Conservation (phyloP, 768 basidiomycete genomes). For the Leccinum ochraceum region DNA sequence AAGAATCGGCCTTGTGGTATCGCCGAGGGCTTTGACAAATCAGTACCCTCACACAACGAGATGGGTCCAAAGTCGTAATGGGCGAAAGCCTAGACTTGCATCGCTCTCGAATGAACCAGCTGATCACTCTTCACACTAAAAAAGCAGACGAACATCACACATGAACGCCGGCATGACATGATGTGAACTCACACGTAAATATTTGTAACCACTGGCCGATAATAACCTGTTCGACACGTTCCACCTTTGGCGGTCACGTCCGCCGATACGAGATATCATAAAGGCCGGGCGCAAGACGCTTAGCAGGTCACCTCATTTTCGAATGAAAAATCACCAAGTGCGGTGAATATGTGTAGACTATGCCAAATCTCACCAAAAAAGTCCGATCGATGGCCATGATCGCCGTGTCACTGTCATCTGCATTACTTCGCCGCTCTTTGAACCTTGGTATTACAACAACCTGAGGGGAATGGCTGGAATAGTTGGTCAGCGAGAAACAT, state of each 20-base stretch:
- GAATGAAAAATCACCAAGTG: constrained; percentile 30
- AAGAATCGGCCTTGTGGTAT: constrained; percentile 7
- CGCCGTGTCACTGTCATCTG: constrained; percentile 18
- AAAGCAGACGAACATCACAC: constrained; percentile 1
- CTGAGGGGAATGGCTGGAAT: constrained; percentile 4
- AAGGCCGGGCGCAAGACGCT: constrained; percentile 4
- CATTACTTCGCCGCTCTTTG: constrained; percentile 14
- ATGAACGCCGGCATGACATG: background rate
- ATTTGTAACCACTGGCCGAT: constrained; percentile 8
- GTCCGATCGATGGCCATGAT: constrained; percentile 25
- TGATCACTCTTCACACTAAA: constrained; percentile 13
- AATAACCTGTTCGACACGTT: constrained; percentile 8
- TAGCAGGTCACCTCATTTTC: constrained; percentile 14
- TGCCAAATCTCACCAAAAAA: constrained; percentile 19
- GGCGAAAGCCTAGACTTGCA: background rate
- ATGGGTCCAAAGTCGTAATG: background rate
- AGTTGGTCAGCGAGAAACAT: background rate
- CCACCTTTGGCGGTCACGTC: constrained; percentile 8
- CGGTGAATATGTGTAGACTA: constrained; percentile 10
- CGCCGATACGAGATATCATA: constrained; percentile 17
- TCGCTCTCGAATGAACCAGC: constrained; percentile 1
- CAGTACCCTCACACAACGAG: constrained; percentile 8
- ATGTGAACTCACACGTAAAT: constrained; percentile 13
- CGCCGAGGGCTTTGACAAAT: constrained; percentile 18
- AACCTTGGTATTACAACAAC: constrained; percentile 17